phyloP scores from a whole-genome alignment of 2,329 filamentous ascomycete species.

The Sporothrix brasiliensis region DNA sequence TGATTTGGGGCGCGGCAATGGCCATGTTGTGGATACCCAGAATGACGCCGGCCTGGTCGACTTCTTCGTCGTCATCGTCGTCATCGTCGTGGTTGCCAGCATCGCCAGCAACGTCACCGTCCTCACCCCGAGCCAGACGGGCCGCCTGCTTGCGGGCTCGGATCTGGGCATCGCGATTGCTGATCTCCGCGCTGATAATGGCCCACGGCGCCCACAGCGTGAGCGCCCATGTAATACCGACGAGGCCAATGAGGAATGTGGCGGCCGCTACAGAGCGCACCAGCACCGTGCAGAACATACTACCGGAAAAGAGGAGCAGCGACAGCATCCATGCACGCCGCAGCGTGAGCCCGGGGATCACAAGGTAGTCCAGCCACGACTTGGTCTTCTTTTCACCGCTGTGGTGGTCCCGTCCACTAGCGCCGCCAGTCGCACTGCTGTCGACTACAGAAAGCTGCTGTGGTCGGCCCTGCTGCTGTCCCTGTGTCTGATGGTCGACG shows the following conservation, averaged over 20 bases:
- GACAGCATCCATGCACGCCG: constrained; percentile 85
- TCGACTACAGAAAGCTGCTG: constrained; percentile 7
- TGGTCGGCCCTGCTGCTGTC: neutral
- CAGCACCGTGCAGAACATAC: constrained; percentile 83
- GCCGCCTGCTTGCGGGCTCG: constrained; percentile 45
- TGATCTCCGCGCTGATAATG: constrained; percentile 90
- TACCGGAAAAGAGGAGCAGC: constrained; percentile 77
- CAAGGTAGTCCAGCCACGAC: constrained; percentile 61
- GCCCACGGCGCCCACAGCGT: constrained; percentile 95
- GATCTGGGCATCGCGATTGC: constrained; percentile 69
- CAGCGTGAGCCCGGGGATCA: constrained; percentile 82
- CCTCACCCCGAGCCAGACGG: constrained; percentile 2
- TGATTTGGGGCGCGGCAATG: constrained; percentile 86
- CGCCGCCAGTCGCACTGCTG: neutral
- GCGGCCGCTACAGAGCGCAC: constrained; percentile 71
- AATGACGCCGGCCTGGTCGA: constrained; percentile 84
- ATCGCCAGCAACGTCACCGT: constrained; percentile 39
- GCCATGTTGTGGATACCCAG: constrained; percentile 95
- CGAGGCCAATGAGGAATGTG: constrained; percentile 74
- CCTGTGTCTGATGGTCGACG: neutral
- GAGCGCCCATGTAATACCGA: constrained; percentile 90
- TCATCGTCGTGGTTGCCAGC: constrained; percentile 30
- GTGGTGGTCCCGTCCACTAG: neutral
- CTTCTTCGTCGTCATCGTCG: constrained; percentile 49
- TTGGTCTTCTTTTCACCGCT: constrained; percentile 45